Base-by-base conservation (phyloP, 202 grass and related monocot genomes). In the Panicum virgatum region DNA sequence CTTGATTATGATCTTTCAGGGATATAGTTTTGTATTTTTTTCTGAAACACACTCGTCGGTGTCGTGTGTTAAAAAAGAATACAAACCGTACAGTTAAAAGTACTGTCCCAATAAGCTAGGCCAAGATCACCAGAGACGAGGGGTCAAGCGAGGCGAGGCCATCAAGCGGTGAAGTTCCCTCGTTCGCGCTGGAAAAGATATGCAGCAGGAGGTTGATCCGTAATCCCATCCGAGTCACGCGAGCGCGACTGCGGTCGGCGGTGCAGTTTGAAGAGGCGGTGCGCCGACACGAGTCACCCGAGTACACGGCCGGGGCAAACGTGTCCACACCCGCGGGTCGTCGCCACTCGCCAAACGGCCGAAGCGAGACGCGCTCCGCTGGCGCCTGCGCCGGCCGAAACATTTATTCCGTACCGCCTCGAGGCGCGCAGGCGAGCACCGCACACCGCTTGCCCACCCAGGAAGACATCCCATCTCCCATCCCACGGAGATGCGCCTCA, bases 351-450 rank as follows among this genome's bases (percentile, higher is more conserved):
- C 22, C 39, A 30, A 14, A 16, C 34, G 42, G 40, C 32, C 27
- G 29, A 20, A 23, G 45, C 54, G 20, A 23, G 30, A 27, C 10
- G 6, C 57, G 43, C 29, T 18, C 47, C 22, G 27, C 1, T 16
- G 30, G 30, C 23, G 39, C 6, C 10, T 16, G 3, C 57, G 40
- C 75, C 18, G 59, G 76, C 61, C 45, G 46, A 2, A 56, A 87
- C 79, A 70, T 87, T 77, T 76, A 62, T 87, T 62, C 78, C 72
- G n/a, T 26, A 69, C 56, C 43, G 44, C 62, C 77, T 40, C 77
- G 38, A 27, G 20, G 52, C 32, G 3, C 30, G 22, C 34, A 14
- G 30, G 30, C 30, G 30, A 30, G 20, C 36, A 14, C 66, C 14
- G 26, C 60, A 11, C 75, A 44, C 76, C 13, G 66, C 70, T 53